Evolutionary conservation across 768 basidiomycete genomes (phyloP), one percentile per base, ranked within the genome.

Genomic region (Neoboletus magnificus): DNA sequence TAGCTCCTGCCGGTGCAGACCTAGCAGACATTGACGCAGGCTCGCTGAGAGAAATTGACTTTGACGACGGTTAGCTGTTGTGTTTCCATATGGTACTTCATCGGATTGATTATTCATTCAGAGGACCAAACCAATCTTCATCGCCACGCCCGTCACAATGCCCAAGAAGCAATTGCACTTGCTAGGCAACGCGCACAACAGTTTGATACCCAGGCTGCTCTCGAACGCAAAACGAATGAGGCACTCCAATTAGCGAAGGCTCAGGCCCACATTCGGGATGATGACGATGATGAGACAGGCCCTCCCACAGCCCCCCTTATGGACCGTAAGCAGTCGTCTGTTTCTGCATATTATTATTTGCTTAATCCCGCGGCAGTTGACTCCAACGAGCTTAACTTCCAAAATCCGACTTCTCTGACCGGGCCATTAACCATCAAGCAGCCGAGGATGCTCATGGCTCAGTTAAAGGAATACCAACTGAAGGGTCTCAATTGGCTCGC

Each of bases 401-500:
- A 98, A 74, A 98, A 99, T 66, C 97, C 97, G 9, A 93, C 93
- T 5, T 91, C 92, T 16, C 73, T 95, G 60, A 89, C 81, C 44
- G 93, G 92, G 10, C 84, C 85, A 10, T 73, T 94, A 61, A 91
- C 89, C 5, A 88, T 98, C 62, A 82, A 83, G 20, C 97, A 99
- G 66, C 97, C 97, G 8, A 85, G 85, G 71, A 96, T 98, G 91
- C 78, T 99, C 58, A 93, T 93, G 83, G 93, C 94, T 9, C 91
- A 93, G 62, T 76, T 99, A 51, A 99, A 99, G 73, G 97, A 99
- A 71, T 99, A 98, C 69, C 97, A 99, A 70, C 73, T 99, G 54
- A 98, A 98, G 66, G 97, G 97, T 59, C 79, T 99, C 33, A 98
- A 97, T 60, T 99, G 97, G 97, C 77, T 99, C 25, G 97, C 88